phyloP scores from a whole-genome alignment of 2,329 filamentous ascomycete species.

The Sphaerostilbella broomeana region DNA sequence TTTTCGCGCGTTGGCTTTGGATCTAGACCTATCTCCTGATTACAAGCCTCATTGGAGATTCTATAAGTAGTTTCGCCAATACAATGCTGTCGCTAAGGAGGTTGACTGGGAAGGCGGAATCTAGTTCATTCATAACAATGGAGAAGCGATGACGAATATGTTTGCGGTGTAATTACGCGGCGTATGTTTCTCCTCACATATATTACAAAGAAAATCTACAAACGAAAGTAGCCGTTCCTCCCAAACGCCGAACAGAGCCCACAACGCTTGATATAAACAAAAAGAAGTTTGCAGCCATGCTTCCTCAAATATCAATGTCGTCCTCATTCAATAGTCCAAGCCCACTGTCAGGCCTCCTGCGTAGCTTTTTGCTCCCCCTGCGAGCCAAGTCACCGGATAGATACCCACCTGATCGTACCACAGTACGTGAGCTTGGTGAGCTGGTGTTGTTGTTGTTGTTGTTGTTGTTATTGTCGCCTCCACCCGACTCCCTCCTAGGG shows the following conservation, averaged over 20 bases:
- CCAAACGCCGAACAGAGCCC: not conserved
- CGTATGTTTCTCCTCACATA: not conserved
- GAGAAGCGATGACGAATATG: no score
- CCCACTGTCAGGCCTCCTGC: slow-evolving; percentile 47
- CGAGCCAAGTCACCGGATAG: slow-evolving; percentile 25
- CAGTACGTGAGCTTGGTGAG: not conserved
- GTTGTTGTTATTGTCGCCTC: not conserved
- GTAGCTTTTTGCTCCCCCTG: slow-evolving; percentile 31
- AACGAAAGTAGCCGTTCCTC: slow-evolving; percentile 3
- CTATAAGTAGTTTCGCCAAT: slow-evolving; percentile 30
- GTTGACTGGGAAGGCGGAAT: no score
- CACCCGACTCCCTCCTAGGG: slow-evolving; percentile 18
- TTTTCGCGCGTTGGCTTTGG: slow-evolving; percentile 41
- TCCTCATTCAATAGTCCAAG: slow-evolving; percentile 51
- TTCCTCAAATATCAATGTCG: slow-evolving; percentile 30
- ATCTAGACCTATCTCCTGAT: slow-evolving; percentile 34
- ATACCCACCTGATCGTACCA: slow-evolving; percentile 15
- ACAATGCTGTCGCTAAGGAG: no score
- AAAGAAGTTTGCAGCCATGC: slow-evolving; percentile 5
- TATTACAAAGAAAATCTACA: slow-evolving; percentile 7
- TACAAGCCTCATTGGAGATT: slow-evolving; percentile 46
- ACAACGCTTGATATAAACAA: slow-evolving; percentile 12
- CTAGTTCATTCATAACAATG: no score
- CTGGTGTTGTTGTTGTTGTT: no score
- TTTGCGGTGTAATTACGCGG: no score